Base-by-base conservation (phyloP, 2,329 filamentous ascomycete genomes). In the Amauroascus verrucosus region DNA sequence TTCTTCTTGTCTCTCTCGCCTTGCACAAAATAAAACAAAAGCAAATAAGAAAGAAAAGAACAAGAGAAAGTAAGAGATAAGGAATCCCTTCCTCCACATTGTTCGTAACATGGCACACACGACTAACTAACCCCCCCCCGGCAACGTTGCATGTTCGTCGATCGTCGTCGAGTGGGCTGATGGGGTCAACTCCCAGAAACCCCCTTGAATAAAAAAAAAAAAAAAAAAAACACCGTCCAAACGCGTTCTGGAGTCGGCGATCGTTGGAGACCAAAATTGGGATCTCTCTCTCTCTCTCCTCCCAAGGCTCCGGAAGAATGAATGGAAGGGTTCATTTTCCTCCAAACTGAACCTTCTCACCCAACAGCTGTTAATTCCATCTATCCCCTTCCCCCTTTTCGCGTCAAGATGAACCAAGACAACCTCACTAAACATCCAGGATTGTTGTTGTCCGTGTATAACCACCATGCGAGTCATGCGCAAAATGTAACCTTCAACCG, bases 131-230 rank as follows among this genome's bases (percentile, higher is more conserved):
- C n/a, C n/a, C n/a, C 24, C 38, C 48, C 49, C 49, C 45, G 49
- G 49, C 38, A 50, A 14, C 22, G 47, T 50, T 50, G 47, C 47
- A 50, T 40, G 47, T 24, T 41, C 14, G 33, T 41, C 9, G 47
- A 50, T 50, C 35, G 18, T 28, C 35, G n/a, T n/a, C 14, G 2
- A 48, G 33, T 48, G 44, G 44, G 28, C 28, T 46, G 44, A 33
- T 46, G 28, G 22, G 26, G 22, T 45, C 8, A 33, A 18, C 26
- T 18, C 26, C 33, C 33, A 35, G 33, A 14, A 35, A 35, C 37
- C n/a, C n/a, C n/a, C n/a, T n/a, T n/a, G n/a, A n/a, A n/a, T n/a
- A n/a, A n/a, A n/a, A n/a, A n/a, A n/a, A n/a, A n/a, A n/a, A n/a
- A n/a, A n/a, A n/a, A n/a, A n/a, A n/a, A n/a, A n/a, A n/a, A 40